Conservation (phyloP, 2,329 filamentous ascomycete species). For the Cercospora citrullina region DNA sequence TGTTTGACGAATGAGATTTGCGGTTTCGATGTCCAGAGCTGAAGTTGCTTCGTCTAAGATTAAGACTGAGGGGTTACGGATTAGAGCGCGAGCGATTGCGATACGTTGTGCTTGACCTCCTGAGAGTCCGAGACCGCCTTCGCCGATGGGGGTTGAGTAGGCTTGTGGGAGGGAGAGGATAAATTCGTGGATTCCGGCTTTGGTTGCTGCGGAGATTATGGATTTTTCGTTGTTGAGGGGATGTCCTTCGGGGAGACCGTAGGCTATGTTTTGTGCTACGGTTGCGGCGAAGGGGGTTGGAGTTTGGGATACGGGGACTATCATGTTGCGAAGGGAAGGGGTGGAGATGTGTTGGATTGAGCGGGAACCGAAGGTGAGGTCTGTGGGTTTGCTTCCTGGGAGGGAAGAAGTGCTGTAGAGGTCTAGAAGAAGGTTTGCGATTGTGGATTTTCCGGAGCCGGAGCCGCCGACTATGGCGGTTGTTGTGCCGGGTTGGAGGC, state of each 20-base stretch:
- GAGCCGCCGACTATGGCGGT: constrained; percentile 80
- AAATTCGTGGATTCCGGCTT: constrained; percentile 74
- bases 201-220: constrained; percentile 53
- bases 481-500: constrained; percentile 62
- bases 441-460: constrained; percentile 88
- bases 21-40: constrained; percentile 70
- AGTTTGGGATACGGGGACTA: constrained; percentile 69
- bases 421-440: constrained; percentile 71
- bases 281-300: constrained; percentile 76
- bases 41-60: constrained; percentile 87
- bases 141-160: constrained; percentile 73
- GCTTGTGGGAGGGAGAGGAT: constrained; percentile 68
- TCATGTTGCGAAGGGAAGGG: constrained; percentile 57
- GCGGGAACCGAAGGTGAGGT: constrained; percentile 60
- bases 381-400: constrained; percentile 32
- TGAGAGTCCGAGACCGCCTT: constrained; percentile 70
- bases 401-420: constrained; percentile 67
- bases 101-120: constrained; percentile 83
- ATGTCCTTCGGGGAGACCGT: constrained; percentile 65
- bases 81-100: constrained; percentile 76
- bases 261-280: constrained; percentile 77
- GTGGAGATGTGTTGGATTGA: constrained; percentile 63
- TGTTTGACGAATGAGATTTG: constrained; percentile 63
- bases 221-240: constrained; percentile 47
- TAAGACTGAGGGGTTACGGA: constrained; percentile 68